Evolutionary conservation across 2,329 filamentous ascomycete genomes (phyloP).

Genomic region (Chaetomiaceae sp.): DNA sequence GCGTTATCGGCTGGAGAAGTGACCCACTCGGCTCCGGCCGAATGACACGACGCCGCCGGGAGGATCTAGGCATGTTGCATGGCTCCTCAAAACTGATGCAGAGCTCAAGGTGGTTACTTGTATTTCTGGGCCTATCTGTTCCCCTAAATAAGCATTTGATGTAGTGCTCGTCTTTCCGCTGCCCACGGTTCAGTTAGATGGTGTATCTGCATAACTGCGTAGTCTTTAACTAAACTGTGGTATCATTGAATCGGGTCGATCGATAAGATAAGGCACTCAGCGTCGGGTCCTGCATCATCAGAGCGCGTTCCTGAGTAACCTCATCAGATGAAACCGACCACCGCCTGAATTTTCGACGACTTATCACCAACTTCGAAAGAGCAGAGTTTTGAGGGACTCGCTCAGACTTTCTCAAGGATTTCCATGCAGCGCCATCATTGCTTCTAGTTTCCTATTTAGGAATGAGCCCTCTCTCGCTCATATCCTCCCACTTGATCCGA

Average conservation of each 20-base stretch:
- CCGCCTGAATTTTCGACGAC: not conserved
- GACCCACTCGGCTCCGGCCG: not conserved
- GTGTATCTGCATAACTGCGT: too few species aligned
- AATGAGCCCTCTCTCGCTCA: not conserved
- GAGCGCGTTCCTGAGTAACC: not conserved
- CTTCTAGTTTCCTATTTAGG: not conserved
- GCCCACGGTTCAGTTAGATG: too few species aligned
- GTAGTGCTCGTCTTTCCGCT: too few species aligned
- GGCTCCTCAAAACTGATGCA: too few species aligned
- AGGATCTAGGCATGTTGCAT: too few species aligned
- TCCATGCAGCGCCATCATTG: not conserved
- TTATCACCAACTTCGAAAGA: not conserved
- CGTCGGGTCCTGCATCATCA: slow-evolving; percentile 9
- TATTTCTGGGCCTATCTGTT: too few species aligned
- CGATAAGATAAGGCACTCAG: slow-evolving; percentile 5
- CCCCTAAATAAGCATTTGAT: too few species aligned
- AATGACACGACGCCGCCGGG: too few species aligned
- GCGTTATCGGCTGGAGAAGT: not conserved
- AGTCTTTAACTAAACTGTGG: not conserved
- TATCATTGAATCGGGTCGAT: not conserved
- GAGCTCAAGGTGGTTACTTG: too few species aligned
- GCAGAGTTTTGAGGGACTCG: not conserved
- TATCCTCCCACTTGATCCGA: not conserved
- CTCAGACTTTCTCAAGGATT: not conserved
- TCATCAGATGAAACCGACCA: not conserved